Evolutionary conservation across 306 rosid genomes (phyloP), one percentile per base, ranked within the genome.

Genomic region (Cajanus cajan): DNA sequence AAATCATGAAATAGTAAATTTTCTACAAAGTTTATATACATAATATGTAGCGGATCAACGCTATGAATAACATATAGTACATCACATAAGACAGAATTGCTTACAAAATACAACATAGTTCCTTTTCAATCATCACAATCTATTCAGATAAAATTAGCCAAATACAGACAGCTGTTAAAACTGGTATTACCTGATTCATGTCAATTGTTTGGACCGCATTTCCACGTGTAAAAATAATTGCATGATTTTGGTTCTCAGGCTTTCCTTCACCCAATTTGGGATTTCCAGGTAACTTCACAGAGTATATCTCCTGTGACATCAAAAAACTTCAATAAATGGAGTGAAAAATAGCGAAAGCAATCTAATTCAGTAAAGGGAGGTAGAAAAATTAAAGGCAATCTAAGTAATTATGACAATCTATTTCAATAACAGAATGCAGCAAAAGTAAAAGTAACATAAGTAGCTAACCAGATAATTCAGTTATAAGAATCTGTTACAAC

Each of bases 191-290:
- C 98, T 95, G 98, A 87, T 95, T 92, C 98, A 95, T 92, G 82
- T 95, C 98, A 79, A 95, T 92, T 65, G 98, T 91, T 86, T 95
- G 98, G 77, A 95, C 68, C 14, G 98, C 98, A 87, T 87, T 92
- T 74, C 98, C 98, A 68, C 98, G 98, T 15, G 98, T 95, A 86
- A 95, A 95, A 76, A 92, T 83, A 74, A 95, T 77, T 33, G 98
- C 98, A 81, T 95, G 98, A 75, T 95, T 95, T 83, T 95, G 98
- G 77, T 95, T 95, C 86, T 95, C 98, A 0, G 98, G 97, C 84
- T 95, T 95, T 86, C 98, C 98, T 92, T 95, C 98, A 54, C 98
- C 98, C 68, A 95, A 61, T 81, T 92, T 91, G 57, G 98, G 98
- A 84, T 92, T 83, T 55, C 98, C 98, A 14, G 98, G 96, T 82